Base-by-base conservation (phyloP, 2,329 filamentous ascomycete genomes). In the Colletotrichum chlorophyti region DNA sequence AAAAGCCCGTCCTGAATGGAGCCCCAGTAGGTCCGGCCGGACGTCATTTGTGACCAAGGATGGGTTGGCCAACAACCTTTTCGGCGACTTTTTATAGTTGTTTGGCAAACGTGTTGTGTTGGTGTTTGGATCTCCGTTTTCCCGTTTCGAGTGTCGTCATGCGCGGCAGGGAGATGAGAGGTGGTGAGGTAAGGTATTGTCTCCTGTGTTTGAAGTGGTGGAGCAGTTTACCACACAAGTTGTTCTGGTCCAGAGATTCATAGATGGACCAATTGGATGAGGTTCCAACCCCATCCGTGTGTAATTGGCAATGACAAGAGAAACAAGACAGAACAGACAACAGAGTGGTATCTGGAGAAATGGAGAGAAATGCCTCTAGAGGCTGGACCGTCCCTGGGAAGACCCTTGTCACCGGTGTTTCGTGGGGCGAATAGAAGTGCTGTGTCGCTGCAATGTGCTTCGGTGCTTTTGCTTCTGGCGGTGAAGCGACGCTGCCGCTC, bases 21-120 rank as follows among this genome's bases (percentile, higher is more conserved):
- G n/a, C n/a, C n/a, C n/a, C n/a, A n/a, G n/a, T n/a, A n/a, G n/a
- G n/a, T n/a, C n/a, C n/a, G n/a, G n/a, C n/a, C n/a, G n/a, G n/a
- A n/a, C n/a, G n/a, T n/a, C n/a, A n/a, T n/a, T n/a, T n/a, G n/a
- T n/a, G 8, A 38, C 21, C 51, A 31, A 27, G 52, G 51, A 50
- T 45, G 14, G 14, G 32, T 31, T 40, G 38, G 24, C 38, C 31
- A 41, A 57, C 38, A 60, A 50, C 43, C 31, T 60, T 45, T 57
- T 37, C 57, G 26, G 45, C 57, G 32, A 35, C 15, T n/a, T 46
- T 17, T 34, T 57, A 49, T 55, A 54, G 45, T 60, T 60, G 49
- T 58, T 57, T 47, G 31, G 29, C 37, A 54, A 49, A 38, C 34
- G 9, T 35, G 10, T n/a, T 21, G 27, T 32, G 41, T 42, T 35